These are phyloP conservation scores for Saccharomyces hybrid DNA, from an alignment of 1,139 yeast species.

Conservation along the genomic window DNA sequence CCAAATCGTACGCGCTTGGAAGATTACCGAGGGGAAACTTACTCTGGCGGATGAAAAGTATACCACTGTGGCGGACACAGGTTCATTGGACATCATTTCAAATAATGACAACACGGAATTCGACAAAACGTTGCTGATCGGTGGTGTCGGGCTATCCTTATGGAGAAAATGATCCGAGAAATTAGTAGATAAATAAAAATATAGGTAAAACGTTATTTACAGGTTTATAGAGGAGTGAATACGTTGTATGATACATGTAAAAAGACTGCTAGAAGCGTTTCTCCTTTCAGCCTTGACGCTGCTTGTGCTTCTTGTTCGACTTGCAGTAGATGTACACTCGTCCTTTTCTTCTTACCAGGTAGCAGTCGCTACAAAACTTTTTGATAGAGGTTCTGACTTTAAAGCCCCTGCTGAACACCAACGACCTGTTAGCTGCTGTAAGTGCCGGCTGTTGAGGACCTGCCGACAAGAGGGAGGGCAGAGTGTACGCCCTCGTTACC, in stretches of 20 bases:
- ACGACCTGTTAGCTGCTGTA: not conserved
- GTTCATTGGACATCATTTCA: slow-evolving; percentile 46
- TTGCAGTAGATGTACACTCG: slow-evolving; percentile 89
- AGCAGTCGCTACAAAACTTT: slow-evolving; percentile 87
- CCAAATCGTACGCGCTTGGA: slow-evolving; percentile 68
- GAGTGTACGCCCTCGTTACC: not conserved
- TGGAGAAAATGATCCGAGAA: slow-evolving; percentile 34
- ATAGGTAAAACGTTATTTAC: too few species aligned
- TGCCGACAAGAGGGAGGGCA: not conserved
- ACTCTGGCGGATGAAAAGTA: slow-evolving; percentile 41
- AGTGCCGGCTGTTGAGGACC: not conserved
- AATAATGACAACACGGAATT: slow-evolving; percentile 28
- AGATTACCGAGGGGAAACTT: slow-evolving; percentile 32
- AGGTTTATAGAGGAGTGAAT: not conserved
- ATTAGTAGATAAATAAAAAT: slow-evolving; percentile 3
- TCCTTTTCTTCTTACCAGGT: slow-evolving; percentile 87
- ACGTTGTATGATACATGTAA: not conserved
- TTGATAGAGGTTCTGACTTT: slow-evolving; percentile 79
- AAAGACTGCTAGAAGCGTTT: too few species aligned
- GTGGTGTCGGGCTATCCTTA: slow-evolving; percentile 65
- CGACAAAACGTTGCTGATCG: slow-evolving; percentile 37
- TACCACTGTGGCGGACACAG: slow-evolving; percentile 88
- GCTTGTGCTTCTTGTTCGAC: slow-evolving; percentile 89
- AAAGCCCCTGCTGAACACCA: slow-evolving; percentile 41
- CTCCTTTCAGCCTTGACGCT: slow-evolving; percentile 70